A percentile compares a stretch with the other conserved stretches of the same genome.
These are phyloP conservation scores for Exophiala sp. DNA, from an alignment of 2,329 filamentous ascomycete species.

Conservation along the genomic window DNA sequence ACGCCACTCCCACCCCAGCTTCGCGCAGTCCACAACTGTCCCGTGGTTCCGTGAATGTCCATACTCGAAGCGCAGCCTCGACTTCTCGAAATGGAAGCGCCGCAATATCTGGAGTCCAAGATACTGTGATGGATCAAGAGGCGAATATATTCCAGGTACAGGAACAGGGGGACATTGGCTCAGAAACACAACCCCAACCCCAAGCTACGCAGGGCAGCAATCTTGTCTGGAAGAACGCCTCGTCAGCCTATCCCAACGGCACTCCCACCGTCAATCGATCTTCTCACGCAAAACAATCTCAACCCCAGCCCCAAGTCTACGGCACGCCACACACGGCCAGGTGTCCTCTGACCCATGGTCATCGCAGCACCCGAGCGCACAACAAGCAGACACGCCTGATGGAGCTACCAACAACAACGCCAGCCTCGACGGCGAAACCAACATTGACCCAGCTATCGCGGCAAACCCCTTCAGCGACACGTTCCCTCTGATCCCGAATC, in stretches of 20 bases:
- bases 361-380: conserved; percentile 4
- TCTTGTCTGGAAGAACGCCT: conserved; percentile 22
- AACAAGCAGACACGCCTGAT: neutral
- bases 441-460: conserved; percentile 10
- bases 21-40: conserved; percentile 18
- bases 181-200: neutral
- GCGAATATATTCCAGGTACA: conserved; percentile 4
- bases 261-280: conserved; percentile 9
- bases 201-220: conserved; percentile 5
- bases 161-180: neutral
- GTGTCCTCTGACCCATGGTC: conserved; percentile 21
- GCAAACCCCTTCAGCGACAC: conserved; percentile 24
- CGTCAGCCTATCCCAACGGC: conserved; percentile 22
- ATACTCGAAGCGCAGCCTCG: conserved; percentile 8
- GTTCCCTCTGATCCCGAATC: conserved; percentile 47
- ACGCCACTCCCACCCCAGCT: neutral
- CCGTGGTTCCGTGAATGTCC: conserved; percentile 4
- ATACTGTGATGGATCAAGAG: neutral
- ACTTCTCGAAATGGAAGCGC: conserved; percentile 10
- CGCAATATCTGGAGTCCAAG: conserved; percentile 3
- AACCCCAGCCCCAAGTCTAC: conserved; percentile 8
- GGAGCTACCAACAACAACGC: neutral
- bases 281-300: conserved; percentile 11
- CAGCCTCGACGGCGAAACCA: conserved; percentile 4
- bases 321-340: conserved; percentile 17